phyloP scores from a whole-genome alignment of 208 protist genomes.

The Kentomonas sorsogonicus region DNA sequence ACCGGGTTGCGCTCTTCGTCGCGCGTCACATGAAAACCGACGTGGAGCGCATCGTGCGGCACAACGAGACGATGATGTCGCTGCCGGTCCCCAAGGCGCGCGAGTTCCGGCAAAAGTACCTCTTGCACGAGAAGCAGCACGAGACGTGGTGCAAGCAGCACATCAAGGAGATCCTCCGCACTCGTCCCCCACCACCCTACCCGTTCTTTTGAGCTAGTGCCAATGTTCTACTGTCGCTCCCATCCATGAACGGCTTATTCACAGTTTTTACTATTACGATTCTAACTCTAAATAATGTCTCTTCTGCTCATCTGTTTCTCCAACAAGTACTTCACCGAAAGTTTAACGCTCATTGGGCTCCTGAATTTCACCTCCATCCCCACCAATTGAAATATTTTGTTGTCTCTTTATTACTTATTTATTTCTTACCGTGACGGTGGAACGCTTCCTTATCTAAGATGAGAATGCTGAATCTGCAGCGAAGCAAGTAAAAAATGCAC shows the following conservation, averaged over 20 bases:
- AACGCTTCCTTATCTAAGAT: neutral
- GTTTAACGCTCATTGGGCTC: too few species aligned
- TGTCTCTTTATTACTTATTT: constrained; percentile 2
- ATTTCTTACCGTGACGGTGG: neutral
- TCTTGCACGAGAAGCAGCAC: constrained; percentile 81
- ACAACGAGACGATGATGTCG: constrained; percentile 75
- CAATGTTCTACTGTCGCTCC: neutral
- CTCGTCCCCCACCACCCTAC: constrained; percentile 75
- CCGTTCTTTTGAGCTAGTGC: constrained; percentile 70
- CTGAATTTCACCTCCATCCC: too few species aligned
- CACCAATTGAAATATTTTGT: too few species aligned
- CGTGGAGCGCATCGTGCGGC: constrained; percentile 70
- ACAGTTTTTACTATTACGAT: neutral
- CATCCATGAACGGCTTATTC: neutral
- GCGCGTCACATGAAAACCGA: constrained; percentile 78
- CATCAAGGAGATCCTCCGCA: constrained; percentile 71
- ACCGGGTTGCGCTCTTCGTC: constrained; percentile 70
- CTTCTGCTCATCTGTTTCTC: too few species aligned
- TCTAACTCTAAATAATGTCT: too few species aligned
- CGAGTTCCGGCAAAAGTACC: constrained; percentile 66
- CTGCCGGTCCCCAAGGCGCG: constrained; percentile 74
- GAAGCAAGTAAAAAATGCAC: too few species aligned
- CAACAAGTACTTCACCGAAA: too few species aligned
- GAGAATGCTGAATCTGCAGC: too few species aligned
- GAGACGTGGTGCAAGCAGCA: constrained; percentile 88